Evolutionary conservation across 352 stramenopile species (phyloP), one percentile per base, ranked within the genome.

Genomic region (Plasmopara halstedii): DNA sequence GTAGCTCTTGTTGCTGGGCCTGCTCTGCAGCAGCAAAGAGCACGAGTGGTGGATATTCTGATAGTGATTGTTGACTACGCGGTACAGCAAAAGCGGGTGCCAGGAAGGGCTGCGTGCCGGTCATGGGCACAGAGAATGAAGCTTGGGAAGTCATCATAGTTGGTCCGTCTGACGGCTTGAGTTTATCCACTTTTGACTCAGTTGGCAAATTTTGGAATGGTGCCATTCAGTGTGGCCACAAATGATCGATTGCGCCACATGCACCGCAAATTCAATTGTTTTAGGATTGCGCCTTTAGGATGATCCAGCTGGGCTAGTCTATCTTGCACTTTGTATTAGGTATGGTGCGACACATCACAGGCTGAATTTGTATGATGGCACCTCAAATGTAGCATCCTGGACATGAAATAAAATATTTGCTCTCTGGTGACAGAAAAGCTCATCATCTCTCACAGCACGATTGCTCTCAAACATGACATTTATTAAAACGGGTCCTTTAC

Each of bases 161-260:
- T 23, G 23, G 23, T 31, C 9, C n/a, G n/a, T 8, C 25, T 15
- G 23, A 26, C 13, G 33, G 18, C 31, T 50, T 6, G 29, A 23
- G 14, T 33, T 31, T 42, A 58, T 66, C 44, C 31, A 42, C 29
- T 38, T 38, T 4, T 19, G 21, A n/a, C n/a, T n/a, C n/a, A n/a
- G n/a, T 47, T 41, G 41, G 62, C 27, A 62, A 61, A 51, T 71
- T 71, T 47, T 56, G 51, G 67, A 71, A 60, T 68, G 53, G 27
- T 18, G 31, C 11, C n/a, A 35, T 5, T 6, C 31, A 11, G 25
- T 35, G 11, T 17, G 31, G 31, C 31, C 11, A 6, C 6, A 17
- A 4, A 35, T 35, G 31, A 35, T 35, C 31, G 31, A 35, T 35
- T 31, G 26, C 26, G 26, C 6, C 26, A 31, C 26, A 31, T 11